A percentile compares a stretch with the other conserved stretches of the same genome.
These are phyloP conservation scores for Macrophomina phaseolina DNA, from an alignment of 2,329 filamentous ascomycete genomes.

Conservation along the genomic window DNA sequence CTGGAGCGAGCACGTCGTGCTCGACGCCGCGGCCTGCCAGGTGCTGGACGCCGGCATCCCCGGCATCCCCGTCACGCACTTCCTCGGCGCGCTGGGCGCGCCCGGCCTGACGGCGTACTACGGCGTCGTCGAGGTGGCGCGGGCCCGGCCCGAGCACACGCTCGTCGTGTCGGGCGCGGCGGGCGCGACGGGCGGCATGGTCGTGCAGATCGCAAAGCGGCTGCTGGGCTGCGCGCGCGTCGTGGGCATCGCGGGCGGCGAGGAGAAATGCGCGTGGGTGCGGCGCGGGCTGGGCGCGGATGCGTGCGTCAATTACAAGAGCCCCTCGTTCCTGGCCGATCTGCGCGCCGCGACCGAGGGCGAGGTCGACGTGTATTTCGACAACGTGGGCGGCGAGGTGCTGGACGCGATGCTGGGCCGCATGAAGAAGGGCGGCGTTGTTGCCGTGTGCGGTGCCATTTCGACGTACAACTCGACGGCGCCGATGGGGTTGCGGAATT, in stretches of 20 bases:
- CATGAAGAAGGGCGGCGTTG: conserved; percentile 48
- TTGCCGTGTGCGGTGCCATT: conserved; percentile 53
- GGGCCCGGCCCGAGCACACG: conserved; percentile 71
- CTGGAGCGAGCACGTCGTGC: conserved; percentile 71
- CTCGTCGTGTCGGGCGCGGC: conserved; percentile 80
- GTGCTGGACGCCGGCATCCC: conserved; percentile 38
- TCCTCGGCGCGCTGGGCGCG: conserved; percentile 53
- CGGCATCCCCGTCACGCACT: conserved; percentile 51
- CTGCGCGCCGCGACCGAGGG: conserved; percentile 54
- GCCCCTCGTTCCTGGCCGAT: conserved; percentile 52
- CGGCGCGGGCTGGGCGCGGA: conserved; percentile 56
- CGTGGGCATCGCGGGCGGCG: conserved; percentile 59
- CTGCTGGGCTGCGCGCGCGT: conserved; percentile 50
- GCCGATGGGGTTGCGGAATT: conserved; percentile 40
- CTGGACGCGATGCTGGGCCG: conserved; percentile 53
- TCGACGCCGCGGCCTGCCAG: conserved; percentile 48
- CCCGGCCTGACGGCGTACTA: conserved; percentile 77
- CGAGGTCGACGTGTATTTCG: conserved; percentile 59
- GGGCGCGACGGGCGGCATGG: conserved; percentile 77
- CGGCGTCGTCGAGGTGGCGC: conserved; percentile 71
- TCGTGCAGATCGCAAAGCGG: conserved; percentile 55
- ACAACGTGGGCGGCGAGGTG: conserved; percentile 58
- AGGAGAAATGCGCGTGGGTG: conserved; percentile 57
- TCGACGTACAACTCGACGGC: conserved; percentile 42
- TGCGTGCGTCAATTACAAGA: conserved; percentile 62